Evolutionary conservation across 148 eudicot genomes (phyloP).

Genomic region (Tetragonia tetragonoides): DNA sequence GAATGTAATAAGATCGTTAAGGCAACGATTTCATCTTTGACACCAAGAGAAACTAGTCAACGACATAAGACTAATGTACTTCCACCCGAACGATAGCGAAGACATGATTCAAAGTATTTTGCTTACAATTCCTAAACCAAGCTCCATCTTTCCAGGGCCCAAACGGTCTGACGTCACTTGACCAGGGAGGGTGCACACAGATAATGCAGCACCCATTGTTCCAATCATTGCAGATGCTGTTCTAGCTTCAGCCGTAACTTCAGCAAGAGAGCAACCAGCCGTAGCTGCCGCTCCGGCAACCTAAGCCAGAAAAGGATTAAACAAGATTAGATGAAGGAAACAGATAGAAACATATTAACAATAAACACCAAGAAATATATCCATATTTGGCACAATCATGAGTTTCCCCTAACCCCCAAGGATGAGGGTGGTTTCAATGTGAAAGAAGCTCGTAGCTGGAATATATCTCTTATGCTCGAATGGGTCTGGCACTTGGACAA

Average conservation of each 20-base stretch:
- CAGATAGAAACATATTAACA: not conserved
- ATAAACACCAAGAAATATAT: not conserved
- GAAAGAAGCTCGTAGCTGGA: too few relatives aligned
- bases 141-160: constrained; percentile 98
- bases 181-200: constrained; percentile 96
- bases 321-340: not conserved
- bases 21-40: too few relatives aligned
- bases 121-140: constrained; percentile 98
- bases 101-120: not conserved
- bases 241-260: constrained; percentile 85
- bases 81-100: not conserved
- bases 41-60: not conserved
- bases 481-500: too few relatives aligned
- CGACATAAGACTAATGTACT: not conserved
- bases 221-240: constrained; percentile 86
- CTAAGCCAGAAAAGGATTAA: constrained; percentile 31
- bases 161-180: constrained; percentile 83
- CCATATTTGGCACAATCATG: not conserved
- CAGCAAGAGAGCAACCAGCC: constrained; percentile 71
- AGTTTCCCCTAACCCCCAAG: too few relatives aligned
- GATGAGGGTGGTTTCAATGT: too few relatives aligned
- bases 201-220: constrained; percentile 97
- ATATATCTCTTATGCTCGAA: too few relatives aligned
- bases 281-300: constrained; percentile 98
- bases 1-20: not conserved